These are phyloP conservation scores for Suhomyces tanzawaensis DNA, from an alignment of 805 yeast species.

Conservation along the genomic window DNA sequence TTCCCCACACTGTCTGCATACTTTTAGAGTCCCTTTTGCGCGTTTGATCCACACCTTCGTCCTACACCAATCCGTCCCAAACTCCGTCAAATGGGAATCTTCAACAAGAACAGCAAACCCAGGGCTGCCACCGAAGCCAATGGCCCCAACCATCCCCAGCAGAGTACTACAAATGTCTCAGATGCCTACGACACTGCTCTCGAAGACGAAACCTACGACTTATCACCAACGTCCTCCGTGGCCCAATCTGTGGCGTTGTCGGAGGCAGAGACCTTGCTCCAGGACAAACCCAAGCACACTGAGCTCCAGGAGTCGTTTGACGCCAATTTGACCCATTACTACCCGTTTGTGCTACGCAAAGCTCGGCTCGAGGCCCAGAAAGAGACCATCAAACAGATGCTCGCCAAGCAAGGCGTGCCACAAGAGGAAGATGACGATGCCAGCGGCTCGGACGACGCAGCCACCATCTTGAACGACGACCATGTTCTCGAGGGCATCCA, in stretches of 20 bases:
- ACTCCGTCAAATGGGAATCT: not conserved
- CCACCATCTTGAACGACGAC: constrained; percentile 20
- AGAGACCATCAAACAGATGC: not conserved
- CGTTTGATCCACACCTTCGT: too few relatives aligned
- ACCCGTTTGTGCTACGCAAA: constrained; percentile 38
- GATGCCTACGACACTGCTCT: too few relatives aligned
- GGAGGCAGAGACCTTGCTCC: constrained; percentile 35
- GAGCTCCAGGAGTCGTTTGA: constrained; percentile 36
- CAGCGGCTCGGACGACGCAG: constrained; percentile 7
- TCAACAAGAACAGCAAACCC: not conserved
- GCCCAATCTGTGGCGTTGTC: constrained; percentile 26
- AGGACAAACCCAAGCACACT: constrained; percentile 10
- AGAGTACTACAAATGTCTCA: too few relatives aligned
- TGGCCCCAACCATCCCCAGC: too few relatives aligned
- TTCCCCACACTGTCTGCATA: too few relatives aligned
- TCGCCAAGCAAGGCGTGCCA: not conserved
- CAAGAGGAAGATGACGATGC: not conserved
- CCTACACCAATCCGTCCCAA: not conserved
- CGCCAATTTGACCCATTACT: constrained; percentile 37
- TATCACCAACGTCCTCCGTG: not conserved
- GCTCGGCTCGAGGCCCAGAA: constrained; percentile 16
- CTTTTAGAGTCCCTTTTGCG: too few relatives aligned
- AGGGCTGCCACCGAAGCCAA: too few relatives aligned
- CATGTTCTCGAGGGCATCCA: not conserved
- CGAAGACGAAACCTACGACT: not conserved